Conservation (phyloP, 208 protist species). For the Endotrypanum monterogeii region DNA sequence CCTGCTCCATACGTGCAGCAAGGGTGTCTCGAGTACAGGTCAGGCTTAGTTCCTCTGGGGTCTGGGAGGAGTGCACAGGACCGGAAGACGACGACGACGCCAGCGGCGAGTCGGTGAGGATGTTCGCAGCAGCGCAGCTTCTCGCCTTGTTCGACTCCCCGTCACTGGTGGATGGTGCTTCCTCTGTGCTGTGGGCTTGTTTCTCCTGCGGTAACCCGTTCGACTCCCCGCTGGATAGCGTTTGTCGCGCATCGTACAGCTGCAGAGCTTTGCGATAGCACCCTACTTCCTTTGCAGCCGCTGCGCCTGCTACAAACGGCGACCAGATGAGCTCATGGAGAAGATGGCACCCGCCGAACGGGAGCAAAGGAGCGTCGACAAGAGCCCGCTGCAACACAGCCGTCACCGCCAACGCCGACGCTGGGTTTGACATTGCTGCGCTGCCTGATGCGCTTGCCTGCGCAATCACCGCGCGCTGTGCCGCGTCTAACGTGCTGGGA, state of each 20-base stretch:
- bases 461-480: conserved; percentile 21
- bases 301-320: conserved; percentile 35
- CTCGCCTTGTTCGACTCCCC: neutral
- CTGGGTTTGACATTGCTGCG: neutral
- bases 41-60: conserved; percentile 17
- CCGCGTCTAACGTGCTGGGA: conserved; percentile 20
- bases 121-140: neutral
- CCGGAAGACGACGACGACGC: neutral
- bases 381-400: conserved; percentile 47
- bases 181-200: neutral
- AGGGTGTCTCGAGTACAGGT: conserved; percentile 17
- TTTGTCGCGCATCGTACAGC: conserved; percentile 8
- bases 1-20: conserved; percentile 15
- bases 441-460: conserved; percentile 1
- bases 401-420: conserved; percentile 11
- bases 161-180: neutral
- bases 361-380: conserved; percentile 61
- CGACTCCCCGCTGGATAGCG: neutral
- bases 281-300: conserved; percentile 40
- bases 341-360: conserved; percentile 53
- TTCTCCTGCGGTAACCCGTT: neutral
- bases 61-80: neutral
- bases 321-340: conserved; percentile 59
- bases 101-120: neutral
- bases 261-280: conserved; percentile 10